These are phyloP conservation scores for Epichloe bromicola DNA, from an alignment of 2,329 filamentous ascomycete genomes.

Conservation along the genomic window DNA sequence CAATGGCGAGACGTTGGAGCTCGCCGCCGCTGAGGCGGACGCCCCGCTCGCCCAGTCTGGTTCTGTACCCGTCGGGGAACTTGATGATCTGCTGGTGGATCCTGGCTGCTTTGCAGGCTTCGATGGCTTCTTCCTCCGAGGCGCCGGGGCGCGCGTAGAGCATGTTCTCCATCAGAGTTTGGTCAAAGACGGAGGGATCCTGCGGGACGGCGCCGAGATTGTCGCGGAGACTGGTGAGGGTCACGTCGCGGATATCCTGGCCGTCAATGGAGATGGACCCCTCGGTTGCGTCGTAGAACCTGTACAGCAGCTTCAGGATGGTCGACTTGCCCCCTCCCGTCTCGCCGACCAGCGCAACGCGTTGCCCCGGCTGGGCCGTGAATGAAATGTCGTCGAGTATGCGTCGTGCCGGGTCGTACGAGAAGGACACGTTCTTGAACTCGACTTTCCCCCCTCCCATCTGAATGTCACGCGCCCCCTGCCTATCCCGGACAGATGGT, in stretches of 20 bases:
- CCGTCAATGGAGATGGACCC: conserved; percentile 45
- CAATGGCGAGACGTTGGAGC: conserved; percentile 35
- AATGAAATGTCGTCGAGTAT: conserved; percentile 38
- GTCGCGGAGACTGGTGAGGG: conserved; percentile 42
- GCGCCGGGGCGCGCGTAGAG: conserved; percentile 49
- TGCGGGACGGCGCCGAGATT: conserved; percentile 52
- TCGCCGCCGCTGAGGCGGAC: conserved; percentile 38
- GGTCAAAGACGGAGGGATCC: conserved; percentile 51
- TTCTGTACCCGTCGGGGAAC: conserved; percentile 39
- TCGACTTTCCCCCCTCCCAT: conserved; percentile 34
- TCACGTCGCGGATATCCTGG: conserved; percentile 46
- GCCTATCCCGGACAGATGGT: conserved; percentile 37
- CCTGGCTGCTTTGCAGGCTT: conserved; percentile 46
- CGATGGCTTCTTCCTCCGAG: conserved; percentile 44
- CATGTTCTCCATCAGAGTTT: conserved; percentile 51
- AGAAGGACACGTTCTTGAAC: conserved; percentile 41
- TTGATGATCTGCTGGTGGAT: conserved; percentile 51
- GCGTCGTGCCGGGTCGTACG: conserved; percentile 39
- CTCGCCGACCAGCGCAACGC: conserved; percentile 47
- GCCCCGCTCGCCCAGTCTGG: conserved; percentile 36
- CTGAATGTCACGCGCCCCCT: conserved; percentile 29
- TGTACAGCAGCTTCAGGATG: conserved; percentile 44
- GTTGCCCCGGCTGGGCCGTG: conserved; percentile 36
- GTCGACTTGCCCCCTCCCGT: conserved; percentile 54
- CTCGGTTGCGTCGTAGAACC: conserved; percentile 44